Base-by-base conservation (phyloP, 129 eudicot genomes). In the Calendula officinalis region DNA sequence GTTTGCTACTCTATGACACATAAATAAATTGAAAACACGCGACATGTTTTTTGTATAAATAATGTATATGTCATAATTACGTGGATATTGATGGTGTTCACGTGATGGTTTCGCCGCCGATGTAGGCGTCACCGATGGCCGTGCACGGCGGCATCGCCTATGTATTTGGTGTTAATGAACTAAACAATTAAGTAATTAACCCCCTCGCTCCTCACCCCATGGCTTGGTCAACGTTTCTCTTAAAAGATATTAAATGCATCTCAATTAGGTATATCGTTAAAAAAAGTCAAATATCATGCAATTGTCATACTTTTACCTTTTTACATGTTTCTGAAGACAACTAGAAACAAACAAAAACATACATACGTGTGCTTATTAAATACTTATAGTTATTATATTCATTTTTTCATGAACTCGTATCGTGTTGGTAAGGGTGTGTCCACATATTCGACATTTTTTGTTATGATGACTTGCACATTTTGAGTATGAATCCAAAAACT, bases 61-160 rank as follows among this genome's bases (percentile, higher is more conserved):
- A 43, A 60, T 39, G 55, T 42, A 14, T 50, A 37, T 47, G 50
- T 15, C 12, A 48, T 64, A 49, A 64, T 64, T 67, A 7, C 0
- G 7, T 37, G 46, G 39, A 65, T 63, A 56, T 64, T 73, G 72
- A 56, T 65, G 72, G 46, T 27, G 54, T 50, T 65, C 78, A 73
- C 78, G 78, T 73, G 78, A 73, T 39, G 72, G 72, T 65, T 65
- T 60, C 62, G 66, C 67, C 72, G 72, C 32, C 63, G 60, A 73
- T 56, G 72, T 36, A 47, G 78, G 72, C 78, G 67, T 73, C 59
- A 73, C 72, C 78, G 78, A 73, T 73, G 78, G 78, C 78, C 78
- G 78, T 73, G 78, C 72, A 65, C 78, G 78, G 78, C 72, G 72
- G 72, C 78, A 73, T 65, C 78, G 78, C 78, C 78, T 73, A 65